Evolutionary conservation across 1,284 basidiomycete genomes (phyloP), one percentile per base, ranked within the genome.

Genomic region (Cryptococcus sp.): DNA sequence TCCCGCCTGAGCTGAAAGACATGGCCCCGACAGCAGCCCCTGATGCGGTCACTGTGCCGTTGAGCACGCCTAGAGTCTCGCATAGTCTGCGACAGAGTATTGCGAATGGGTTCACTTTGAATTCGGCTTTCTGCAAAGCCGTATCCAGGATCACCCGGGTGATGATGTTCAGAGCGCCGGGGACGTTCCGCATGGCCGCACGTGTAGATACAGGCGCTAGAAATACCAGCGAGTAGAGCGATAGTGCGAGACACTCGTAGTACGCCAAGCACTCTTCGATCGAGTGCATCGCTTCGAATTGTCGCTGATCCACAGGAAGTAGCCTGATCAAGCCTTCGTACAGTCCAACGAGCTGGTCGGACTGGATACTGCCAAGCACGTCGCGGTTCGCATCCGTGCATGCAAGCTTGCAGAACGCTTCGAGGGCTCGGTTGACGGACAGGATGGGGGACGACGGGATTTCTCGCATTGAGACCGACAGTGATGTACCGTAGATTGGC

Each of bases 171-270:
- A 76, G 55, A 23, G 78, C 66, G 4, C 81, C 81, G 1, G 80
- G 78, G 3, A 76, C 64, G n/a, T 65, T 52, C 63, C 89, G 88
- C 66, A 94, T 83, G 57, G 80, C 82, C 54, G 82, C 78, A 78
- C 95, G 92, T 58, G 93, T 74, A 35, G 82, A 78, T 1, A 86
- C 86, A 1, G 91, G 84, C 5, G 92, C 85, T 49, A 95, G 81
- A 82, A 93, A 97, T 8, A 88, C 86, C 59, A 98, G 80, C 39
- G 88, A 88, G 80, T 96, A 97, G 42, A 96, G 83, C 17, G 85
- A 85, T 81, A 94, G 85, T 20, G 89, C 82, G 46, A 85, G 80
- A 60, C 89, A 87, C 80, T 95, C 91, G 63, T 89, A 79, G 75
- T 91, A 90, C 43, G 86, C 85, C 47, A 94, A 78, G 84, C 90